Conservation (phyloP, 768 basidiomycete genomes). For the Trametes sanguinea region DNA sequence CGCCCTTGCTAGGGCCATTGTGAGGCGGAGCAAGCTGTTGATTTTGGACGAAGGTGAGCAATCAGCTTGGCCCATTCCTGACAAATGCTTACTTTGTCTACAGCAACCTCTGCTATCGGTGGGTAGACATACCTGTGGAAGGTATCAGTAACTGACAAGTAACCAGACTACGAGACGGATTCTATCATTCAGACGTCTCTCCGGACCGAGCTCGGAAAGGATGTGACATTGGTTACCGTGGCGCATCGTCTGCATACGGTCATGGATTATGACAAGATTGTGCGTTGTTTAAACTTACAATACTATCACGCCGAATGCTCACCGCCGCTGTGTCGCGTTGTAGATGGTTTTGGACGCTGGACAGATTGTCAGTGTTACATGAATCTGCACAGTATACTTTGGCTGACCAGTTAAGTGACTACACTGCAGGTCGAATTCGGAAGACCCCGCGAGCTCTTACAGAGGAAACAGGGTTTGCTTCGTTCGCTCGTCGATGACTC, state of each 20-base stretch:
- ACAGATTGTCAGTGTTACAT: conserved; percentile 29
- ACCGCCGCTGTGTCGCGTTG: too few relatives aligned
- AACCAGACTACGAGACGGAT: conserved; percentile 54
- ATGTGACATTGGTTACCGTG: conserved; percentile 53
- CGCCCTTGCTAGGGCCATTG: conserved; percentile 58
- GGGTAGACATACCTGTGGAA: conserved; percentile 13
- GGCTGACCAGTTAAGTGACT: too few relatives aligned
- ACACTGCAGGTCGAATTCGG: conserved; percentile 38
- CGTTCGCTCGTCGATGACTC: conserved; percentile 42
- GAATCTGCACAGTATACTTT: neutral
- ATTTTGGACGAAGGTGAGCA: conserved; percentile 55
- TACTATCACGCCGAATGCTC: too few relatives aligned
- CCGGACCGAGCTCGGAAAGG: conserved; percentile 42
- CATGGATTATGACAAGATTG: conserved; percentile 59
- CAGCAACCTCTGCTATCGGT: conserved; percentile 49
- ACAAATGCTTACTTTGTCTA: neutral
- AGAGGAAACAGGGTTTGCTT: conserved; percentile 37
- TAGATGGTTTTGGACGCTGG: conserved; percentile 47
- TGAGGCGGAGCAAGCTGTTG: conserved; percentile 54
- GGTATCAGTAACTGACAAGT: neutral
- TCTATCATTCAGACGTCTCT: conserved; percentile 55
- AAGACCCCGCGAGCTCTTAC: conserved; percentile 45
- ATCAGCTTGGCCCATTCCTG: neutral
- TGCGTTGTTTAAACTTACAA: too few relatives aligned
- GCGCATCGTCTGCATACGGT: conserved; percentile 58